phyloP scores from a whole-genome alignment of 371 early-diverging fungal species.

The Lichtheimia corymbifera region DNA sequence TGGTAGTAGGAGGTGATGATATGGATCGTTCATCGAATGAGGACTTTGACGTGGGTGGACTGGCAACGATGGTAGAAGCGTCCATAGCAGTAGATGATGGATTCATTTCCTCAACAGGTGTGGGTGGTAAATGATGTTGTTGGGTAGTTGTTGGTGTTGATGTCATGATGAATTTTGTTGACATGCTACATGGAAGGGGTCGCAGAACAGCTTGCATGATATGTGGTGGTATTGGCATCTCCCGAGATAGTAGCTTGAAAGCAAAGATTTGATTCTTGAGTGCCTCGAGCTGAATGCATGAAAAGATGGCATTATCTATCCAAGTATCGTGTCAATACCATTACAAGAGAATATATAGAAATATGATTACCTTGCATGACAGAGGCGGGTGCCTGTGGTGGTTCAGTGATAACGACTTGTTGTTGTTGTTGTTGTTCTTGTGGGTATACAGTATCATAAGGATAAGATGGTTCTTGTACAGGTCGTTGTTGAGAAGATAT shows the following conservation, averaged over 20 bases:
- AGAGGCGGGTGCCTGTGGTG: not conserved
- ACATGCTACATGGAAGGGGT: conserved; percentile 12
- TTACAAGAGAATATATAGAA: no score
- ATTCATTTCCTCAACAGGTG: not conserved
- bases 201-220: conserved; percentile 68
- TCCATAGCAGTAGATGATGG: no score
- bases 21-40: not conserved
- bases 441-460: no score
- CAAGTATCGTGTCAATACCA: no score
- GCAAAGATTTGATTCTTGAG: conserved; percentile 72
- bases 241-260: conserved; percentile 76
- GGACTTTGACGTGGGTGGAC: no score
- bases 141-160: conserved; percentile 6
- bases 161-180: not conserved
- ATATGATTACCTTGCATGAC: no score
- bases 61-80: no score
- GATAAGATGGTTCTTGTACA: conserved; percentile 2
- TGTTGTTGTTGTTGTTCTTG: conserved; percentile 6
- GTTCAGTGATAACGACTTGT: not conserved
- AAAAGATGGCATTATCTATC: conserved; percentile 29
- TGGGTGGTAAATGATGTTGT: not conserved
- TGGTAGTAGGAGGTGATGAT: conserved; percentile 1
- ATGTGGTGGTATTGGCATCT: conserved; percentile 70
- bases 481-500: not conserved
- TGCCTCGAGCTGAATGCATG: conserved; percentile 60